Evolutionary conservation across 345 rosid genomes (phyloP).

Genomic region (Hibiscus mutabilis): DNA sequence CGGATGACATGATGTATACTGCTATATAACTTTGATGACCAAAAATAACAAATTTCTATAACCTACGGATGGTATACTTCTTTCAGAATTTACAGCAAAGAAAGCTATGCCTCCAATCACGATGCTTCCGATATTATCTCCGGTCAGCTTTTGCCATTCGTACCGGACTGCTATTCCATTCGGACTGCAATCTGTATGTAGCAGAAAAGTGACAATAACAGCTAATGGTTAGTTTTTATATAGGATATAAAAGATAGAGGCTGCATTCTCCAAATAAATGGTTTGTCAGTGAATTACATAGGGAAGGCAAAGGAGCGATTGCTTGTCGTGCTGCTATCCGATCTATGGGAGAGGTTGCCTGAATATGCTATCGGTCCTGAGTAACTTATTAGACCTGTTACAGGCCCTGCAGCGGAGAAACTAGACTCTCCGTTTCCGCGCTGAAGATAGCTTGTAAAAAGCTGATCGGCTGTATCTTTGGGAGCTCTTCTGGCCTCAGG

Average conservation of each 20-base stretch:
- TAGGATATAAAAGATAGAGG: background rate
- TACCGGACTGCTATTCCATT: slow-evolving; percentile 91
- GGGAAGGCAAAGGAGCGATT: slow-evolving; percentile 95
- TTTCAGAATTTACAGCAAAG: slow-evolving; percentile 90
- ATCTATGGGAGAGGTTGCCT: slow-evolving; percentile 75
- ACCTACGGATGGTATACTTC: slow-evolving; percentile 25
- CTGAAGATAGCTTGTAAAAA: slow-evolving; percentile 26
- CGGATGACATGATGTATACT: too few species aligned
- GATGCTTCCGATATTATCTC: slow-evolving; percentile 41
- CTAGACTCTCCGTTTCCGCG: slow-evolving; percentile 52
- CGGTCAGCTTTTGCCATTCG: slow-evolving; percentile 76
- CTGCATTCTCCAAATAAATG: background rate
- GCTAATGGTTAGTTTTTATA: background rate
- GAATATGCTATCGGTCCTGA: slow-evolving; percentile 62
- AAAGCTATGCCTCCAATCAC: slow-evolving; percentile 56
- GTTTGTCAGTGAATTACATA: slow-evolving; percentile 29
- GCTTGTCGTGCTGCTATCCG: slow-evolving; percentile 91
- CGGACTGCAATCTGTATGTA: slow-evolving; percentile 63
- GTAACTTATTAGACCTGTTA: slow-evolving; percentile 53
- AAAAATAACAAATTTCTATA: slow-evolving; percentile 14
- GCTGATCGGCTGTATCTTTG: slow-evolving; percentile 17
- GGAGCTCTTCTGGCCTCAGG: slow-evolving; percentile 13
- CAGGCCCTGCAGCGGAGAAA: slow-evolving; percentile 58
- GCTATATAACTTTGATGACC: too few species aligned
- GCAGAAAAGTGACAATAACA: background rate